Evolutionary conservation across 75 land plant genomes (phyloP).

Genomic region (Isoetes taiwanensis): DNA sequence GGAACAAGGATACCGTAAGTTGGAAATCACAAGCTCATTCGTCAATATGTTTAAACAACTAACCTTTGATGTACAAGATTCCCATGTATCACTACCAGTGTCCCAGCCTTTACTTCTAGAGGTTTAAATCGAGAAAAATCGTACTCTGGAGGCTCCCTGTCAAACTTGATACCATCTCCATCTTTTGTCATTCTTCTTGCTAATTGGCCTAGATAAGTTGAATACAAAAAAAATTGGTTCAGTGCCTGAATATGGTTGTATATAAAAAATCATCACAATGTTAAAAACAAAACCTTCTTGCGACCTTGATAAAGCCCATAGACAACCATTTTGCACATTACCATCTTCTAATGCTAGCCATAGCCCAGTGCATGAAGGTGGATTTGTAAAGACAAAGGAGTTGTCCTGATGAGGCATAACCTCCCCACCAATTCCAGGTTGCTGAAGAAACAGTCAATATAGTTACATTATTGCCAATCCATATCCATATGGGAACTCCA

Average conservation of each 20-base stretch:
- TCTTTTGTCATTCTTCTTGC: conserved; percentile 68
- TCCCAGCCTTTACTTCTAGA: conserved; percentile 87
- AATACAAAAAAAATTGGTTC: too few relatives aligned
- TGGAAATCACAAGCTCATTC: background rate
- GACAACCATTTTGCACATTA: conserved; percentile 67
- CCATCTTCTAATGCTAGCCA: conserved; percentile 97
- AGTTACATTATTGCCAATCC: too few relatives aligned
- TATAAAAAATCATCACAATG: too few relatives aligned
- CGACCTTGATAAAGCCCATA: conserved; percentile 94
- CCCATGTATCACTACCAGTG: conserved; percentile 78
- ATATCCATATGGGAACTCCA: too few relatives aligned
- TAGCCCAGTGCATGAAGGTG: conserved; percentile 67
- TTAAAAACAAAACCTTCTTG: conserved; percentile 80
- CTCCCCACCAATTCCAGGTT: conserved; percentile 99
- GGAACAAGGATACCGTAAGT: background rate
- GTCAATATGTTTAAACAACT: background rate
- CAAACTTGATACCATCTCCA: conserved; percentile 54
- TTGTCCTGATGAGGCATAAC: conserved; percentile 96
- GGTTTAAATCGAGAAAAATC: conserved; percentile 71
- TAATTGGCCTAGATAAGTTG: too few relatives aligned
- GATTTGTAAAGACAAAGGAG: conserved; percentile 72
- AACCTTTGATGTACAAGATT: conserved; percentile 95
- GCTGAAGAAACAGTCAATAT: too few relatives aligned
- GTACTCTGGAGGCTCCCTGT: conserved; percentile 56
- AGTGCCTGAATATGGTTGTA: too few relatives aligned